Conservation (phyloP, 495 filamentous ascomycete species). For the Delitschia confertaspora region DNA sequence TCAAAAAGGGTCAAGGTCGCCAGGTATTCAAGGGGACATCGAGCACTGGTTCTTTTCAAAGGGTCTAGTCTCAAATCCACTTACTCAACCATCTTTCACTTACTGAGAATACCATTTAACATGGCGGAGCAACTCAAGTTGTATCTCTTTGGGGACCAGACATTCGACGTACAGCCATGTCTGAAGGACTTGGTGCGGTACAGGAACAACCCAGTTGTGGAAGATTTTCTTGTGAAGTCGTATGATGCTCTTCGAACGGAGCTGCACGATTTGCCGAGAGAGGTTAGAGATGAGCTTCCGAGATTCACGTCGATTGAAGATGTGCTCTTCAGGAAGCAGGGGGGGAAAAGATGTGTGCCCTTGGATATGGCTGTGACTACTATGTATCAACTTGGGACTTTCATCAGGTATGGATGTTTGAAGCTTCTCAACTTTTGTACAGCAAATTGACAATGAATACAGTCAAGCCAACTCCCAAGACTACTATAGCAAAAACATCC, state of each 20-base stretch:
- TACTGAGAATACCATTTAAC: too few species aligned
- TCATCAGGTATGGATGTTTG: conserved; percentile 36
- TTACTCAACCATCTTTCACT: too few species aligned
- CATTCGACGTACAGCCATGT: conserved; percentile 19
- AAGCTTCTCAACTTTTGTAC: too few species aligned
- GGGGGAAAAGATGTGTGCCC: conserved; percentile 23
- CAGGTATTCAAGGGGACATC: too few species aligned
- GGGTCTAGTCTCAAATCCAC: too few species aligned
- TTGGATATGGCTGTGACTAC: conserved; percentile 33
- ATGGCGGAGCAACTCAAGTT: too few species aligned
- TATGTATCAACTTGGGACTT: conserved; percentile 32
- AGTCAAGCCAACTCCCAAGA: too few species aligned
- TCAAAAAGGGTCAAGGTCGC: too few species aligned
- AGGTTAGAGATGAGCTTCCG: conserved; percentile 26
- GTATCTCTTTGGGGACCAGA: conserved; percentile 31
- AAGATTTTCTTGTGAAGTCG: conserved; percentile 25
- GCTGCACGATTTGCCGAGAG: conserved; percentile 16
- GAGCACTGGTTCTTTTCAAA: too few species aligned
- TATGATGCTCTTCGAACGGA: conserved; percentile 25
- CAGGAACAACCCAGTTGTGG: conserved; percentile 23
- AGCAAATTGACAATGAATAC: too few species aligned
- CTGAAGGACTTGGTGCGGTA: conserved; percentile 20
- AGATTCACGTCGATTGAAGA: conserved; percentile 30
- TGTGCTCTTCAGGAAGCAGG: conserved; percentile 20
- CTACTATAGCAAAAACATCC: too few species aligned